Evolutionary conservation across 208 protist species (phyloP), one percentile per base, ranked within the genome.

Genomic region (Porcisia hertigi): DNA sequence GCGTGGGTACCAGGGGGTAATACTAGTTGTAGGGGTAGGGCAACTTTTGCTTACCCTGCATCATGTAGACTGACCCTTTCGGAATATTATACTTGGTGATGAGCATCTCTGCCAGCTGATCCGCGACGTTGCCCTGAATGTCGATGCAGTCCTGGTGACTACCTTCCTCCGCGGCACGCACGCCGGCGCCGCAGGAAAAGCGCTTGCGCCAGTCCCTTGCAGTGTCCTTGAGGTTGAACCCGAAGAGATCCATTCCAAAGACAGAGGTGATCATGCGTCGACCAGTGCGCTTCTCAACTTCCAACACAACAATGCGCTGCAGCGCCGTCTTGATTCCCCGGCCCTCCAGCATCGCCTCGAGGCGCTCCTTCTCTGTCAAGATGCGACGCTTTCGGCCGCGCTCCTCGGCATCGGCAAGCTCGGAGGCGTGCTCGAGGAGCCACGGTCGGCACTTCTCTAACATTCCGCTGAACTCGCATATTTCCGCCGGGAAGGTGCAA

Each of bases 381-480:
- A 91, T 89, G 55, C 91, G 85, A 8, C 92, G 86, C 76, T 89
- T 92, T 69, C 93, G 91, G 25, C 93, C 93, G 11, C 86, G 80
- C 64, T 97, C 90, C 80, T 93, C 89, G 23, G 87, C 89, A 54
- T 94, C 92, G 20, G 90, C 93, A 16, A 96, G 85, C 81, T 95
- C 93, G 39, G 88, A 86, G 4, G 92, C 91, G 76, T 97, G 88
- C 73, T 94, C 88, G 23, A 91, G 89, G 63, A 98, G 83, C 93
- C 93, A 97, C 66, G 92, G 92, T 11, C 92, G 88, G 78, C 95
- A 98, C 83, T 97, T 92, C 39, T 98, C 92, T 79, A 96, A 88
- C 86, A 96, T 93, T 14, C 95, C 95, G 72, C 88, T 88, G 83
- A 93, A 98, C 86, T 97, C 95, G 74, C 95, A 98, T 85, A 94